These are phyloP conservation scores for Ogataea polymorpha DNA, from an alignment of 805 yeast genomes.

Conservation along the genomic window DNA sequence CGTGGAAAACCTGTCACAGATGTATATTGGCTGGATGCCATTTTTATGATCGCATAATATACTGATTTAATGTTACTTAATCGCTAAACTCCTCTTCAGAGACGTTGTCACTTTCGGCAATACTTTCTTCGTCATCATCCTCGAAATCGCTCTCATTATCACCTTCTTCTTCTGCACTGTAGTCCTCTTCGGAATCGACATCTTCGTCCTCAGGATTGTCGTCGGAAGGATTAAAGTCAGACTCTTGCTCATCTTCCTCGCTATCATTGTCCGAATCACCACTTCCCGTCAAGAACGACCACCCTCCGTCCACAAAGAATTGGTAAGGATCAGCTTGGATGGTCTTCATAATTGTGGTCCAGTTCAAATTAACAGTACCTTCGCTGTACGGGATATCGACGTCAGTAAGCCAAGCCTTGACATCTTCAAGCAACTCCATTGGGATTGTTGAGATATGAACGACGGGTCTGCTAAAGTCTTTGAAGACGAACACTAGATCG, in stretches of 20 bases:
- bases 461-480: constrained; percentile 84
- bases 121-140: constrained; percentile 23
- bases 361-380: constrained; percentile 92
- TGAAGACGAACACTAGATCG: constrained; percentile 93
- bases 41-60: constrained; percentile 42
- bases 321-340: constrained; percentile 89
- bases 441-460: constrained; percentile 94
- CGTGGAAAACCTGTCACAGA: constrained; percentile 64
- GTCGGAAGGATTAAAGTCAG: constrained; percentile 59
- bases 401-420: constrained; percentile 96
- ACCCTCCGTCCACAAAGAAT: constrained; percentile 92
- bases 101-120: constrained; percentile 28
- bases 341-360: constrained; percentile 95
- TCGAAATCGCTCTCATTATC: constrained; percentile 23
- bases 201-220: constrained; percentile 60
- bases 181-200: constrained; percentile 34
- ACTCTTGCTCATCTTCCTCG: constrained; percentile 66
- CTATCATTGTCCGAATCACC: constrained; percentile 74
- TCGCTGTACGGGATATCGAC: constrained; percentile 94
- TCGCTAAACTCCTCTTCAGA: constrained; percentile 34
- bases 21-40: constrained; percentile 95
- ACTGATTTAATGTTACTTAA: constrained; percentile 8
- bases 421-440: constrained; percentile 84
- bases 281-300: constrained; percentile 89
- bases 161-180: constrained; percentile 24